Conservation (phyloP, 1,284 basidiomycete genomes). For the Boletellus sp. region DNA sequence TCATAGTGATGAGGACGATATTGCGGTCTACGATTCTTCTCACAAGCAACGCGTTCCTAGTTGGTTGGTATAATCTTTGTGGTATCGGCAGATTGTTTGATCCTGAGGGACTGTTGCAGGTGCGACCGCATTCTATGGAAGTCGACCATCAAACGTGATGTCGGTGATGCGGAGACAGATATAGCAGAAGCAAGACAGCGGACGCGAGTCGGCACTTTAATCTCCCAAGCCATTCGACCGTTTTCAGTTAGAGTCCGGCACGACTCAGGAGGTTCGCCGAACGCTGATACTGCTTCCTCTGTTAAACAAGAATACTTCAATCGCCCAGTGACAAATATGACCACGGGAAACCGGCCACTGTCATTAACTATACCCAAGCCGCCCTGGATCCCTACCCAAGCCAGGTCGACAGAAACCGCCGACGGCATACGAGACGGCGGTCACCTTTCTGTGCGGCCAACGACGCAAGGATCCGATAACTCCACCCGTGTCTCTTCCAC, state of each 20-base stretch:
- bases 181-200: slow-evolving; percentile 36
- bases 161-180: slow-evolving; percentile 38
- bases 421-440: slow-evolving; percentile 7
- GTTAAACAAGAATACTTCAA: slow-evolving; percentile 24
- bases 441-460: slow-evolving; percentile 7
- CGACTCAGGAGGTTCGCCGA: slow-evolving; percentile 39
- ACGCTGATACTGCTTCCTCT: slow-evolving; percentile 21
- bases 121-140: slow-evolving; percentile 81
- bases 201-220: slow-evolving; percentile 49
- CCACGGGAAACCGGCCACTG: slow-evolving; percentile 19
- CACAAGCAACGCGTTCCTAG: slow-evolving; percentile 78
- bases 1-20: slow-evolving; percentile 40
- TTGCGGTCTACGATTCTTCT: slow-evolving; percentile 74
- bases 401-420: slow-evolving; percentile 21
- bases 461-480: slow-evolving; percentile 16
- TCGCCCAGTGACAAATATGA: slow-evolving; percentile 12
- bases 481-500: slow-evolving; percentile 18
- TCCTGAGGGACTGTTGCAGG: slow-evolving; percentile 37
- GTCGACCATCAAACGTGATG: slow-evolving; percentile 54
- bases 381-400: slow-evolving; percentile 8
- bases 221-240: slow-evolving; percentile 54
- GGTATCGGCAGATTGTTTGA: slow-evolving; percentile 1
- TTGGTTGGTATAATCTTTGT: slow-evolving; percentile 46
- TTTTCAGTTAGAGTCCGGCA: slow-evolving; percentile 41
- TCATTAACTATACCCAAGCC: slow-evolving; percentile 25